Evolutionary conservation across 1,284 basidiomycete genomes (phyloP), one percentile per base, ranked within the genome.

Genomic region (Cerrena zonata): DNA sequence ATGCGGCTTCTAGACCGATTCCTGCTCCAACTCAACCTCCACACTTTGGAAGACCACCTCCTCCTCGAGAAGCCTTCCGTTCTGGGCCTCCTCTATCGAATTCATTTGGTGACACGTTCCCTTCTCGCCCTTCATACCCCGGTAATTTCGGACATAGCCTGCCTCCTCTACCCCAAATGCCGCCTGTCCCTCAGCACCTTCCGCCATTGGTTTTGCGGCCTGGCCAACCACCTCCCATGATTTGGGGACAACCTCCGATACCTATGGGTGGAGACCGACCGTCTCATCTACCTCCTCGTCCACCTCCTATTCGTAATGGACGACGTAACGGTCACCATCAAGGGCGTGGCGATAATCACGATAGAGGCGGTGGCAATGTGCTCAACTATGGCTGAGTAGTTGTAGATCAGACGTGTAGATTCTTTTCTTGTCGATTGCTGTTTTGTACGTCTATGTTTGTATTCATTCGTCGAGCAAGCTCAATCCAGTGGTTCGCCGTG

Each of bases 381-480:
- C 53, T 68, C 42, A 69, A 69, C 54, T 69, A 69, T 47, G 67
- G 66, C 47, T 69, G 51, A 45, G n/a, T n/a, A n/a, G n/a, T n/a
- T n/a, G 21, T n/a, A 22, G 24, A 34, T 7, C 15, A 15, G 15
- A 34, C 25, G 10, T 23, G 24, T 23, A 45, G 43, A 25, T 45
- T 45, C 5, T 34, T 34, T n/a, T n/a, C n/a, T n/a, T n/a, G n/a
- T n/a, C n/a, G n/a, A n/a, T n/a, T n/a, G n/a, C n/a, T n/a, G n/a
- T n/a, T n/a, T n/a, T n/a, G n/a, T n/a, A n/a, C n/a, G n/a, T n/a
- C n/a, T n/a, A n/a, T n/a, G n/a, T n/a, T n/a, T n/a, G n/a, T n/a
- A n/a, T n/a, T n/a, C n/a, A n/a, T n/a, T n/a, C n/a, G n/a, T n/a
- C n/a, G n/a, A n/a, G n/a, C n/a, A n/a, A n/a, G n/a, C n/a, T n/a